phyloP scores from a whole-genome alignment of 2,329 filamentous ascomycete genomes.

The Paradendryphiella salina region DNA sequence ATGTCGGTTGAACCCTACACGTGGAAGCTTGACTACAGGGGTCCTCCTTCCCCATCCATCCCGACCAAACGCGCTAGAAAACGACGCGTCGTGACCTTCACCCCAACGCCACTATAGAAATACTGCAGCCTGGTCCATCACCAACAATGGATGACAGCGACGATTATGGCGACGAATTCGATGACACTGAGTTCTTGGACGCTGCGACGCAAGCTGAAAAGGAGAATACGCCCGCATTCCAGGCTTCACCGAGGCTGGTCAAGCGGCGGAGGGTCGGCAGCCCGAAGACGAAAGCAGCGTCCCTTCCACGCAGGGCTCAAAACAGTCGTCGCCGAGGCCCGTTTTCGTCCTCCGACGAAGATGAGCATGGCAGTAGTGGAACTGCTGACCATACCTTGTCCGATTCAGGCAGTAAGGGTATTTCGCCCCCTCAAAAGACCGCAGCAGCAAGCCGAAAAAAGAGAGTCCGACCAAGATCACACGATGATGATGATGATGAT shows the following conservation, averaged over 20 bases:
- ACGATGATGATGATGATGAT: conserved; percentile 5
- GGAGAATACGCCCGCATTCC: conserved; percentile 38
- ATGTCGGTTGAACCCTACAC: conserved; percentile 23
- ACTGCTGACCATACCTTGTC: conserved; percentile 19
- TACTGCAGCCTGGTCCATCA: conserved; percentile 16
- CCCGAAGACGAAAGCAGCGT: conserved; percentile 27
- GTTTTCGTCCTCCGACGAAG: conserved; percentile 36
- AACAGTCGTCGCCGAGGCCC: conserved; percentile 22
- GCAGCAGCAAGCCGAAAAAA: conserved; percentile 21
- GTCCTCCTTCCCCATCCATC: conserved; percentile 21
- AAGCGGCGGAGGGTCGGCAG: conserved; percentile 44
- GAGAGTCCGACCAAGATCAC: conserved; percentile 14
- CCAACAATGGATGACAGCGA: conserved; percentile 48
- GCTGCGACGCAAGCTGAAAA: conserved; percentile 59
- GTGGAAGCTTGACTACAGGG: conserved; percentile 26
- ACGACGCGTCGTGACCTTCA: conserved; percentile 30
- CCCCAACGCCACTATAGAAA: conserved; percentile 20
- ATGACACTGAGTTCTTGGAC: conserved; percentile 67
- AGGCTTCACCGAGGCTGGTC: conserved; percentile 38
- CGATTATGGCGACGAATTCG: conserved; percentile 65
- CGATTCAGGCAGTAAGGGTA: conserved; percentile 8
- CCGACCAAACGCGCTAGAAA: conserved; percentile 29
- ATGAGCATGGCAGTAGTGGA: conserved; percentile 18
- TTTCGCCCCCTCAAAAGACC: conserved; percentile 12
- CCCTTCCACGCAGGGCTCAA: conserved; percentile 30